Percentiles rank a stretch among this genome's conserved stretches.
These are phyloP conservation scores for Tardiomyces blankii DNA, from an alignment of 1,139 yeast species.

Conservation along the genomic window DNA sequence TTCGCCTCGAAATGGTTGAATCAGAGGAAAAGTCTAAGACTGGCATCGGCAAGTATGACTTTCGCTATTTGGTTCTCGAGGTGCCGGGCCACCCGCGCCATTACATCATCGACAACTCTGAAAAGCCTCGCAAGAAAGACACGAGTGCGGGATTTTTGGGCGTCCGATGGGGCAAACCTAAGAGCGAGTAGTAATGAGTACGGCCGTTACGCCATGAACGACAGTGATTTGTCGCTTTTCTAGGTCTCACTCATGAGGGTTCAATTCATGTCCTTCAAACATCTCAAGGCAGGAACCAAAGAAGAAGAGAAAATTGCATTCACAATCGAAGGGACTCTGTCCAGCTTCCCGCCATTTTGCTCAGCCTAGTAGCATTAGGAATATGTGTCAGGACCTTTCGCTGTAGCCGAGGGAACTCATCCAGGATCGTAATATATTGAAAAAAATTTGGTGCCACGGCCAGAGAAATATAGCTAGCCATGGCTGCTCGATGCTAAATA, in stretches of 20 bases:
- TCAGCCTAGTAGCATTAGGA: too few species aligned
- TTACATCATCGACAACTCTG: constrained; percentile 53
- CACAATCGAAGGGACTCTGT: too few species aligned
- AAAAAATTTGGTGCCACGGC: too few species aligned
- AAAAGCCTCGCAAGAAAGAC: constrained; percentile 21
- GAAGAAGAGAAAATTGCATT: too few species aligned
- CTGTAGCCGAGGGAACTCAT: too few species aligned
- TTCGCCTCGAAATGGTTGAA: constrained; percentile 60
- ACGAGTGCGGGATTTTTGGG: constrained; percentile 11
- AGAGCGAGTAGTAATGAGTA: neutral
- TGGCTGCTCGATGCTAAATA: neutral
- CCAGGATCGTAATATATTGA: too few species aligned
- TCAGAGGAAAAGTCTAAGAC: constrained; percentile 6
- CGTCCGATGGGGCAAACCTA: constrained; percentile 12
- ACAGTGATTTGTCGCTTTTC: neutral
- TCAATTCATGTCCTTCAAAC: too few species aligned
- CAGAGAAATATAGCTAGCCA: neutral
- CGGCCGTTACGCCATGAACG: neutral
- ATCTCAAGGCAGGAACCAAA: too few species aligned
- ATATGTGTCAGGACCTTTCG: too few species aligned
- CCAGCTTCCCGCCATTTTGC: too few species aligned
- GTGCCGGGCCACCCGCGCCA: constrained; percentile 59
- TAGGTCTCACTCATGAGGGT: too few species aligned
- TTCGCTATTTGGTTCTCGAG: constrained; percentile 65
- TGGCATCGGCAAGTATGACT: constrained; percentile 57